A percentile compares a stretch with the other conserved stretches of the same genome.
Conservation (phyloP, 2,329 filamentous ascomycete genomes). For the Nemania diffusa region DNA sequence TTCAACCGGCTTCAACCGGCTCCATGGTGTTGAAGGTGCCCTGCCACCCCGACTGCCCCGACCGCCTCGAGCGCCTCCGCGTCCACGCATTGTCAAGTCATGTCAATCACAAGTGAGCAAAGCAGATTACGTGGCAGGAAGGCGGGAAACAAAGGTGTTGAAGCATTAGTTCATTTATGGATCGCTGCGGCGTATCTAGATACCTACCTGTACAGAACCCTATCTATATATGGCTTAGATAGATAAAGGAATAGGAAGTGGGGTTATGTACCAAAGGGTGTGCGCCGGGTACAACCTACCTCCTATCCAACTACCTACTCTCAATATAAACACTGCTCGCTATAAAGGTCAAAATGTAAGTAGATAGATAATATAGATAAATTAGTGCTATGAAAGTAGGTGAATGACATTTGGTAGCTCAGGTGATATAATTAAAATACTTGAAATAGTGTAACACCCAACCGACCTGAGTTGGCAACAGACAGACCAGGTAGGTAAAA, state of each 20-base stretch:
- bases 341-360: too few relatives aligned
- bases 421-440: too few relatives aligned
- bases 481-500: too few relatives aligned
- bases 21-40: constrained; percentile 69
- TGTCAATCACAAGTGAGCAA: constrained; percentile 38
- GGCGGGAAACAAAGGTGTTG: not conserved
- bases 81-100: constrained; percentile 51
- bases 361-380: too few relatives aligned
- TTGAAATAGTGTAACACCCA: too few relatives aligned
- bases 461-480: too few relatives aligned
- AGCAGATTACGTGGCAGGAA: not conserved
- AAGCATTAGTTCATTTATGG: not conserved
- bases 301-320: too few relatives aligned
- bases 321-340: too few relatives aligned
- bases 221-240: not conserved
- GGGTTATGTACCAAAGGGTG: not conserved
- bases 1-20: constrained; percentile 76
- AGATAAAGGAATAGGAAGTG: not conserved
- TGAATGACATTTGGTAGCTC: too few relatives aligned
- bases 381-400: too few relatives aligned
- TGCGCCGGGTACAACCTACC: too few relatives aligned
- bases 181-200: not conserved
- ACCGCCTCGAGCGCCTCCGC: constrained; percentile 44
- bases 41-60: constrained; percentile 46
- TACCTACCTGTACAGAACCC: too few relatives aligned